Evolutionary conservation across 176 grass and related monocot genomes (phyloP), one percentile per base, ranked within the genome.

Genomic region (Otatea glauca): DNA sequence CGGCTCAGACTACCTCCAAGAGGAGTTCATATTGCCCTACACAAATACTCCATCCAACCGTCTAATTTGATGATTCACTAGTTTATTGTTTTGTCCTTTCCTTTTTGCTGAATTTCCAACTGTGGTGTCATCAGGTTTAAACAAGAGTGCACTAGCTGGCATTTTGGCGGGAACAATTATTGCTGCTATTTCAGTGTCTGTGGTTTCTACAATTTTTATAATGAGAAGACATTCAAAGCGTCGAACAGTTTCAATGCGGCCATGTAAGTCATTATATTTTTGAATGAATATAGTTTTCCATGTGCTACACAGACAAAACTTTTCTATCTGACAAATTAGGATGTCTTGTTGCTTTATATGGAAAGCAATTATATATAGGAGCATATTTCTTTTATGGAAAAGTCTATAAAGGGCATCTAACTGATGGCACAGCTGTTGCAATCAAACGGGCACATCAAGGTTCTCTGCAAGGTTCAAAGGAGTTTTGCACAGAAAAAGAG

Each of bases 401-500:
- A 69, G 93, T 98, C 63, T 98, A 95, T 75, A 90, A 86, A 91
- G 96, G 93, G 81, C 80, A 74, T 71, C 67, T 98, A 85, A 81
- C 66, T 72, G 88, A 96, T 85, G 93, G 96, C 77, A 91, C 70
- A 86, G 17, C 85, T 65, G 96, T 98, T 44, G 96, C 96, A 23
- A 88, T 98, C 87, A 98, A 98, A 80, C 84, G 96, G 79, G 96
- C 93, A n/a, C 88, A 95, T 55, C 91, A 94, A 79, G 88, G 82
- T 88, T 95, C 96, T 54, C 63, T 98, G 61, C 96, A 98, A 85
- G 96, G 96, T 77, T 95, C 96, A 63, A 94, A 86, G 48, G 96
- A 98, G 77, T 98, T 98, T 68, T 95, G 78, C 69, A 95, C 93
- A 4, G 96, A 98, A 86, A 95, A 95, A 78, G 96, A 98, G 47